These are phyloP conservation scores for Avena insularis DNA, from an alignment of 176 grass and related monocot species.

Conservation along the genomic window DNA sequence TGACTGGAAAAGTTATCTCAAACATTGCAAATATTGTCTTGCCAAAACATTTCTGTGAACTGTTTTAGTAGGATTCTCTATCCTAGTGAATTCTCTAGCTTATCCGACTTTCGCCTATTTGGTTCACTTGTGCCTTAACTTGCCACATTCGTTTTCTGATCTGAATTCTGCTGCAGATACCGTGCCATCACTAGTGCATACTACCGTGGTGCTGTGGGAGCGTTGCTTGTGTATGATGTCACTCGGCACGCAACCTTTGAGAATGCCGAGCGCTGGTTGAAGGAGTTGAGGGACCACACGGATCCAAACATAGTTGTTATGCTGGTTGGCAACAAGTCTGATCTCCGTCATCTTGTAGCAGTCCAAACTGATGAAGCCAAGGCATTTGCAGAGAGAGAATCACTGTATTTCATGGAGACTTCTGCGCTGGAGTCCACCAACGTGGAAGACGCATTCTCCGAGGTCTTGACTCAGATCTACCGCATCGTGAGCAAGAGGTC, in stretches of 20 bases:
- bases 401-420: constrained; percentile 93
- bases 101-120: constrained; percentile 5
- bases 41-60: background rate
- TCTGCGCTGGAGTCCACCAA: constrained; percentile 88
- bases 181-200: constrained; percentile 95
- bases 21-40: background rate
- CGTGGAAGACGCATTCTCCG: constrained; percentile 79
- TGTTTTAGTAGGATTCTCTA: background rate
- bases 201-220: constrained; percentile 87
- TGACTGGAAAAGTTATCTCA: background rate
- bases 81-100: background rate
- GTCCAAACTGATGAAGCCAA: constrained; percentile 80
- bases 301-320: constrained; percentile 94
- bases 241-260: constrained; percentile 81
- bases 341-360: constrained; percentile 81
- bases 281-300: constrained; percentile 86
- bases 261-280: constrained; percentile 83
- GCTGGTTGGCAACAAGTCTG: constrained; percentile 89
- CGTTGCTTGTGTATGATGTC: constrained; percentile 82
- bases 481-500: constrained; percentile 79
- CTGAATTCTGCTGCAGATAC: constrained; percentile 58
- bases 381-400: constrained; percentile 74
- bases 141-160: background rate
- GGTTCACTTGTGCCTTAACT: constrained; percentile 11
- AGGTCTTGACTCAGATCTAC: constrained; percentile 87